Base-by-base conservation (phyloP, 768 basidiomycete species). In the Kwoniella bestiolae region DNA sequence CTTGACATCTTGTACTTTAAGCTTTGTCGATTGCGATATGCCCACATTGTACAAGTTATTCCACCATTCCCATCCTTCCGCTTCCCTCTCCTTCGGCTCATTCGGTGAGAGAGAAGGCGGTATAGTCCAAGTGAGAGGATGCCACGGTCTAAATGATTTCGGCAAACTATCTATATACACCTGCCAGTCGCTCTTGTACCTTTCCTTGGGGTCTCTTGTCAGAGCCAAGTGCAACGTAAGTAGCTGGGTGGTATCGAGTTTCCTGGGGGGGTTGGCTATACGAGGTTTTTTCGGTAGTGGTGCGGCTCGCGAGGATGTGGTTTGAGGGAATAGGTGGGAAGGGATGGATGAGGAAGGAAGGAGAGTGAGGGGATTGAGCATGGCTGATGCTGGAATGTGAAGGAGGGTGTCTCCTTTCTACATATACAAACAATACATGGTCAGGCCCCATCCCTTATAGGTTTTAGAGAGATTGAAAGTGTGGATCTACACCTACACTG, bases 191-290 rank as follows among this genome's bases (percentile, higher is more conserved):
- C 78, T 88, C 89, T 14, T 78, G 78, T 69, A 85, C 82, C 79
- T 6, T 76, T 74, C n/a, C 62, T 53, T 72, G 18, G 65, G 65
- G 63, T 61, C 89, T 46, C 85, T 85, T 80, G 90, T 85, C 1
- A 94, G 82, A 44, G 87, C 84, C 9, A 96, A 84, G 83, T 96
- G 92, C 65, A 97, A 81, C 5, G 91, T 87, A 32, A 96, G 85
- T 16, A 91, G 79, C 74, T 96, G 94, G 3, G 84, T 85, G 9
- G 91, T 25, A 85, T 71, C 66, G 12, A 76, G 38, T 49, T 53
- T 35, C 28, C 14, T 53, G 35, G 21, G 29, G 41, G 55, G 51
- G 28, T 57, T 66, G 60, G 16, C 74, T 38, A 65, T 29, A 49
- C 73, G 49, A 55, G 41, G 26, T 67, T 25, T 26, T 49, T 44